Conservation (phyloP, 805 yeast species). For the Sporopachydermia quercuum region DNA sequence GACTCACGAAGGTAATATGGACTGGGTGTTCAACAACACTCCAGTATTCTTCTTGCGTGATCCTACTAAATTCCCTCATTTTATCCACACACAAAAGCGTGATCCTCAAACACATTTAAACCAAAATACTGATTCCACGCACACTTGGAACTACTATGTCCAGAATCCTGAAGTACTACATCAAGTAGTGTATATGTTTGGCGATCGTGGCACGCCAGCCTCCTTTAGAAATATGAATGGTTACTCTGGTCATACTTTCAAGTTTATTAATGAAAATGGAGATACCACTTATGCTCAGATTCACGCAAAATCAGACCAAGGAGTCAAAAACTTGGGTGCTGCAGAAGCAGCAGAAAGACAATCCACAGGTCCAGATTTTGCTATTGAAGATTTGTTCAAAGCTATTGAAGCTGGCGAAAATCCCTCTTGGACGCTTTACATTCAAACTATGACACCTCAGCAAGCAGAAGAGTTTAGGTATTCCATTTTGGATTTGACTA, state of each 20-base stretch:
- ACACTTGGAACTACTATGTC: conserved; percentile 42
- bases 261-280: conserved; percentile 36
- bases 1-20: conserved; percentile 55
- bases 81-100: conserved; percentile 59
- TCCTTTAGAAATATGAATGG: conserved; percentile 43
- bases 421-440: conserved; percentile 38
- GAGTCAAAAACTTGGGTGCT: conserved; percentile 27
- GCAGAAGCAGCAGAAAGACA: conserved; percentile 32
- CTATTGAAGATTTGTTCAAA: conserved; percentile 27
- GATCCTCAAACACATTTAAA: conserved; percentile 47
- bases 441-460: conserved; percentile 44
- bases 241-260: conserved; percentile 51
- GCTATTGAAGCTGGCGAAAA: conserved; percentile 32
- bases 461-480: conserved; percentile 36
- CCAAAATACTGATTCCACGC: conserved; percentile 29
- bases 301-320: conserved; percentile 37
- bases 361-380: conserved; percentile 37
- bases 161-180: conserved; percentile 43
- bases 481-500: conserved; percentile 38
- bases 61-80: conserved; percentile 48
- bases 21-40: conserved; percentile 63
- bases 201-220: conserved; percentile 46
- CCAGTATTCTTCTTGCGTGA: conserved; percentile 53
- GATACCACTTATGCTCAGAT: conserved; percentile 40
- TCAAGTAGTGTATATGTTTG: conserved; percentile 41